Percentiles rank a stretch among this genome's conserved stretches.
These are phyloP conservation scores for Ophioceras dolichostomum DNA, from an alignment of 2,329 filamentous ascomycete species.

Conservation along the genomic window DNA sequence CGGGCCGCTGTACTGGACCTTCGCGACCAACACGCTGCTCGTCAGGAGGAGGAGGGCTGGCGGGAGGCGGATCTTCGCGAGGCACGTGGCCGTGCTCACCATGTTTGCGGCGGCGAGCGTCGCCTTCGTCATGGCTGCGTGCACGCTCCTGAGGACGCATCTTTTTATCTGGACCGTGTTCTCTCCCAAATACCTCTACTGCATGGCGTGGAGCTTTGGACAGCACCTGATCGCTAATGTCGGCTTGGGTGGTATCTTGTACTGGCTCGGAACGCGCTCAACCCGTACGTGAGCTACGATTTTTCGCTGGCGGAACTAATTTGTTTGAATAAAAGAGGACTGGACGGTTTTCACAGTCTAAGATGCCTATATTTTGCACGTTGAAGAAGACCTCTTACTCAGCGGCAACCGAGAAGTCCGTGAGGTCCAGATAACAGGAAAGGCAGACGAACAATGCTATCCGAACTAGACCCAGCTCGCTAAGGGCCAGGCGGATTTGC, in stretches of 20 bases:
- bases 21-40: slow-evolving; percentile 49
- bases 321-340: no score
- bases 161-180: slow-evolving; percentile 99
- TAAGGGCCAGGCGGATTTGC: no score
- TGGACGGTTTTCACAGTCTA: no score
- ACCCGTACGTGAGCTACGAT: no score
- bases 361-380: no score
- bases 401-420: no score
- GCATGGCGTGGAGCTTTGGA: slow-evolving; percentile 73
- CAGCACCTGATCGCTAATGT: slow-evolving; percentile 71
- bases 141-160: slow-evolving; percentile 72
- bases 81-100: slow-evolving; percentile 54
- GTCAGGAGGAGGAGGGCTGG: slow-evolving; percentile 22
- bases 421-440: no score
- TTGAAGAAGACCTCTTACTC: no score
- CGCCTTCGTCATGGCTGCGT: slow-evolving; percentile 75
- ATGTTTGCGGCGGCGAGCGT: slow-evolving; percentile 55
- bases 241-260: slow-evolving; percentile 44
- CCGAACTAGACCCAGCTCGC: no score
- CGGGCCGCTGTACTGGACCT: slow-evolving; percentile 78
- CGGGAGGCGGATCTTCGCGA: slow-evolving; percentile 19
- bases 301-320: no score
- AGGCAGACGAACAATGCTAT: no score
- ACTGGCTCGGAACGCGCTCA: slow-evolving; percentile 30
- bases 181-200: slow-evolving; percentile 90